Evolutionary conservation across 257 asterid genomes (phyloP), one percentile per base, ranked within the genome.

Genomic region (Fraxinus quadrangulata): DNA sequence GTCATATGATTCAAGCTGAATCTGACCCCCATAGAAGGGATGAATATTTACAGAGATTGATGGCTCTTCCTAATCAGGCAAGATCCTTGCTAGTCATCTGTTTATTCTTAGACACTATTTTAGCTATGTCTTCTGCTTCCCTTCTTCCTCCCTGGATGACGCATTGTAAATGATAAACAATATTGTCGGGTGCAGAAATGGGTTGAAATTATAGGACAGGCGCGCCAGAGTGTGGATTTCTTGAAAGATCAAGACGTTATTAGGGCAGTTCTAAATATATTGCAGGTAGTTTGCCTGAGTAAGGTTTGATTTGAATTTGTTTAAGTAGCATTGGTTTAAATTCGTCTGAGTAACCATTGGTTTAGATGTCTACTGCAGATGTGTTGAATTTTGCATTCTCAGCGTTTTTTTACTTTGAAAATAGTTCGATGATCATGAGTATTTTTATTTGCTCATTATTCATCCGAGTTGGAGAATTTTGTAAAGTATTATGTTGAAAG

Each of bases 31-130:
- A 84, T 78, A 96, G 89, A 89, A 88, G 99, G 85, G 97, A 90
- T 54, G 98, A 96, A 82, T 93, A 90, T 84, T 79, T 96, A 80
- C 92, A 85, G 86, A 89, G 97, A 86, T 88, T 96, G 89, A 96
- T 96, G 99, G 87, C 81, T 59, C 97, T 92, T 82, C 99, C 99
- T 74, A 93, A 96, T 81, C 98, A 90, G 91, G 99, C 86, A 84
- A 73, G 79, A 45, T 76, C 70, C 66, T 61, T 49, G 49, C 3
- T 59, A 49, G 19, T 75, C 78, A 45, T 70, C 28, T 77, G 37
- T 61, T 77, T 81, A 56, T 61, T 61, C 66, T 75, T 17, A 70
- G 28, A 69, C 16, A 66, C 67, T 75, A 10, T 45, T 65, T 71
- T 63, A 2, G 68, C 33, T 24, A 24, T 61, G 68, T 10, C 33